A percentile compares a stretch with the other conserved stretches of the same genome.
phyloP scores from a whole-genome alignment of 1,139 yeast genomes.

The Komagataea norvegica region DNA sequence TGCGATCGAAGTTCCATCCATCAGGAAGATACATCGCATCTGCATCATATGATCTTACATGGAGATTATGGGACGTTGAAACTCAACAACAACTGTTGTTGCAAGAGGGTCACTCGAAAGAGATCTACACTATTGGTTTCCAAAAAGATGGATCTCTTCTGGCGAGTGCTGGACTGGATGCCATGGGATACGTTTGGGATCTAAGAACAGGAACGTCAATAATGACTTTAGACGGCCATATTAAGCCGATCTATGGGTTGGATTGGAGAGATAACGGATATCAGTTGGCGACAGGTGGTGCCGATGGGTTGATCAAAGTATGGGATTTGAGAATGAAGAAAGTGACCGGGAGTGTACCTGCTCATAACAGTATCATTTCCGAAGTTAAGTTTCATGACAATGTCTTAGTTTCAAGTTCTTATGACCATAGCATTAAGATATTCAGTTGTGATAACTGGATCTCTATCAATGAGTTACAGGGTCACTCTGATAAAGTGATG shows the following conservation, averaged over 20 bases:
- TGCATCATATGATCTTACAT: conserved; percentile 81
- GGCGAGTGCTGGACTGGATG: conserved; percentile 79
- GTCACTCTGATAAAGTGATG: conserved; percentile 70
- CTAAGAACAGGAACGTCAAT: conserved; percentile 70
- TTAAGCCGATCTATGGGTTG: conserved; percentile 62
- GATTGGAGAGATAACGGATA: conserved; percentile 79
- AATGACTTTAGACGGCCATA: conserved; percentile 60
- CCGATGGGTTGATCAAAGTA: conserved; percentile 71
- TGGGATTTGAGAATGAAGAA: conserved; percentile 73
- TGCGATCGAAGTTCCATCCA: conserved; percentile 67
- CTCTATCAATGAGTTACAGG: conserved; percentile 48
- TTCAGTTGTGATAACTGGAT: conserved; percentile 79
- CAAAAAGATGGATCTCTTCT: conserved; percentile 78
- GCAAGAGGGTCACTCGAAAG: conserved; percentile 88
- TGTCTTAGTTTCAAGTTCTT: conserved; percentile 57
- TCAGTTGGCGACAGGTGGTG: conserved; percentile 78
- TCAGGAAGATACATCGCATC: conserved; percentile 50
- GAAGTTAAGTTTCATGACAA: conserved; percentile 49
- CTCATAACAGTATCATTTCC: conserved; percentile 72
- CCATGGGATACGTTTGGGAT: conserved; percentile 78
- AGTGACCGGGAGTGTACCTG: conserved; percentile 48
- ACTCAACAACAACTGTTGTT: conserved; percentile 41
- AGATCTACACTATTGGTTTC: conserved; percentile 56
- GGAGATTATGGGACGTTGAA: conserved; percentile 81
- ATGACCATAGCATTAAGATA: conserved; percentile 60